Percentiles rank a stretch among this genome's conserved stretches.
phyloP scores from a whole-genome alignment of 2,329 filamentous ascomycete species.

The Penicillium sp. region DNA sequence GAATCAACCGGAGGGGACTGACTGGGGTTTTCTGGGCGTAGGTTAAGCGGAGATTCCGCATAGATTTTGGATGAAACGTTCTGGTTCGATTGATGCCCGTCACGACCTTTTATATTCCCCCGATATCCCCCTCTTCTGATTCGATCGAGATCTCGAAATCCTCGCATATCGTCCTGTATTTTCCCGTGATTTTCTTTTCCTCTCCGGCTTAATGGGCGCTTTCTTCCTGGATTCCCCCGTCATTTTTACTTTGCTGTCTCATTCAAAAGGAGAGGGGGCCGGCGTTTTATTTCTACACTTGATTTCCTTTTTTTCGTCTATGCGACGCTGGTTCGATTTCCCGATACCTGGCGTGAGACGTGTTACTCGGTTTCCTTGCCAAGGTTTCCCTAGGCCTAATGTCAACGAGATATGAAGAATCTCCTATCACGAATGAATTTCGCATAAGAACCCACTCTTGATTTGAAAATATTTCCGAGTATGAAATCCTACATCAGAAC shows the following conservation, averaged over 20 bases:
- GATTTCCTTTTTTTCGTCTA: not conserved
- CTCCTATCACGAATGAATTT: not conserved
- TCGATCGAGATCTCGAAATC: slow-evolving; percentile 3
- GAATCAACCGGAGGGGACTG: slow-evolving; percentile 40
- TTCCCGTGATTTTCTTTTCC: not conserved
- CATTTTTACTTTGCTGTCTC: slow-evolving; percentile 8
- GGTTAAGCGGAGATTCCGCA: slow-evolving; percentile 27
- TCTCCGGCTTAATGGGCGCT: slow-evolving; percentile 7
- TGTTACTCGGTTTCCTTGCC: slow-evolving; percentile 2
- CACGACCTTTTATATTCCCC: slow-evolving; percentile 16
- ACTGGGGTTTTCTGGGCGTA: slow-evolving; percentile 41
- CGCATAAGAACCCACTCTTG: not conserved
- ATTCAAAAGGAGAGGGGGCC: slow-evolving; percentile 16
- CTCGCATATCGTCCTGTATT: slow-evolving; percentile 14
- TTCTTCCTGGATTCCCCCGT: slow-evolving; percentile 14
- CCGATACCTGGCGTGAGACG: slow-evolving; percentile 22
- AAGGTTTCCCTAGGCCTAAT: not conserved
- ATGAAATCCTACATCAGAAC: not conserved
- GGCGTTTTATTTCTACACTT: slow-evolving; percentile 15
- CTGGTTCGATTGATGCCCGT: slow-evolving; percentile 25
- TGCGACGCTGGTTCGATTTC: slow-evolving; percentile 2
- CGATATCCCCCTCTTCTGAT: slow-evolving; percentile 8
- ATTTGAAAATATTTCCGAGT: not conserved
- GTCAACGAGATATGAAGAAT: slow-evolving; percentile 1
- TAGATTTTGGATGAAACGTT: slow-evolving; percentile 10